phyloP scores from a whole-genome alignment of 345 rosid genomes.

The Orychophragmus violaceus region DNA sequence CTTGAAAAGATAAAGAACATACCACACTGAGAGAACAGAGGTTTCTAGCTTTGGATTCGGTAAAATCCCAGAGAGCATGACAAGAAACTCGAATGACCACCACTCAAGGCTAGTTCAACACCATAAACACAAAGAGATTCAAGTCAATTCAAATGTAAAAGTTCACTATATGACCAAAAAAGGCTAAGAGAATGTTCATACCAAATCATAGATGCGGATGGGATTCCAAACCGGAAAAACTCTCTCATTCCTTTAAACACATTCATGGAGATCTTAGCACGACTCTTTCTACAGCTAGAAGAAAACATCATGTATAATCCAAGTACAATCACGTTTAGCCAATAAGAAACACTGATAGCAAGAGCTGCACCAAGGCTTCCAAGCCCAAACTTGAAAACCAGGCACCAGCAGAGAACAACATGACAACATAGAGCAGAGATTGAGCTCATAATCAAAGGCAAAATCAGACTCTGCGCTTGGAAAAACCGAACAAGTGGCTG shows the following conservation, averaged over 20 bases:
- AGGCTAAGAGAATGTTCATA: conserved; percentile 9
- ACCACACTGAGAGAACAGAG: conserved; percentile 86
- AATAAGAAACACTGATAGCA: conserved; percentile 41
- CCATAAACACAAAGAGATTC: conserved; percentile 2
- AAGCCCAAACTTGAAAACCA: conserved; percentile 47
- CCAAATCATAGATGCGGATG: conserved; percentile 74
- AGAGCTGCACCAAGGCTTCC: conserved; percentile 47
- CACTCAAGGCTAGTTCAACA: conserved; percentile 63
- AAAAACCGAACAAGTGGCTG: conserved; percentile 53
- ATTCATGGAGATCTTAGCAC: conserved; percentile 36
- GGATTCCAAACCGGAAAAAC: conserved; percentile 63
- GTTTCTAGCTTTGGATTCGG: conserved; percentile 87
- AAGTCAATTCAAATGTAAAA: background rate
- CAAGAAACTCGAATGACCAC: conserved; percentile 93
- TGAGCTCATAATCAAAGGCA: conserved; percentile 53
- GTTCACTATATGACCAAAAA: background rate
- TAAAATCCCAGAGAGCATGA: conserved; percentile 70
- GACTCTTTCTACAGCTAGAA: conserved; percentile 40
- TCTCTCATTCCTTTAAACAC: conserved; percentile 43
- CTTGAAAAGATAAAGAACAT: conserved; percentile 17
- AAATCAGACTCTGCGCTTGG: conserved; percentile 52
- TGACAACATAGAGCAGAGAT: conserved; percentile 38
- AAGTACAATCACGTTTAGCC: conserved; percentile 50
- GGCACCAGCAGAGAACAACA: conserved; percentile 48
- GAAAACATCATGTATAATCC: conserved; percentile 47